Evolutionary conservation across 768 basidiomycete genomes (phyloP).

Genomic region (Tricholoma furcatifolium): DNA sequence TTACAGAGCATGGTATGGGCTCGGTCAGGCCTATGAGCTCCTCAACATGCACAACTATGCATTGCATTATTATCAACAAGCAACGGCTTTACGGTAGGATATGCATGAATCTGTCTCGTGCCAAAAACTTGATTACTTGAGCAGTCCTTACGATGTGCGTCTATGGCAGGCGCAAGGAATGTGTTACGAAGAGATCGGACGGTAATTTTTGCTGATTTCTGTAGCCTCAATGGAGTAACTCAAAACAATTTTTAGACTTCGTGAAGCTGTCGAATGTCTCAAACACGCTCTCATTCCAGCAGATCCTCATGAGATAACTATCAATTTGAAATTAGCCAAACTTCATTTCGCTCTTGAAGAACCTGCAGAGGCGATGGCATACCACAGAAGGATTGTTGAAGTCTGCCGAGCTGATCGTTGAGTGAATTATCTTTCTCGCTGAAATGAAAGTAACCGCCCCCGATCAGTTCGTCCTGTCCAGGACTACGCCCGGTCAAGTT

Average conservation of each 20-base stretch:
- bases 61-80: conserved; percentile 93
- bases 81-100: conserved; percentile 81
- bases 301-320: conserved; percentile 71
- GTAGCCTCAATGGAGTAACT: not conserved
- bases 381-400: conserved; percentile 80
- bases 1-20: conserved; percentile 97
- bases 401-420: conserved; percentile 64
- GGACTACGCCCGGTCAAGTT: conserved; percentile 81
- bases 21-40: conserved; percentile 97
- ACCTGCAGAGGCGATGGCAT: conserved; percentile 64
- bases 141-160: conserved; percentile 91
- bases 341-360: conserved; percentile 70
- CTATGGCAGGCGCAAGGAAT: conserved; percentile 95
- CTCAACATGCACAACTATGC: conserved; percentile 97
- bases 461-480: conserved; percentile 60
- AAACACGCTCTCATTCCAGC: conserved; percentile 86
- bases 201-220: conserved; percentile 42
- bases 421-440: conserved; percentile 24
- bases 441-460: conserved; percentile 20
- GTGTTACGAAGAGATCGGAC: conserved; percentile 90
- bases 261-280: conserved; percentile 90
- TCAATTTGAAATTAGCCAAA: conserved; percentile 72
- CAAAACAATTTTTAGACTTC: conserved; percentile 45
- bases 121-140: conserved; percentile 3
- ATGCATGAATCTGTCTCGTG: not conserved